phyloP scores from a whole-genome alignment of 305 asterid species.

The Fraxinus angustifolia region DNA sequence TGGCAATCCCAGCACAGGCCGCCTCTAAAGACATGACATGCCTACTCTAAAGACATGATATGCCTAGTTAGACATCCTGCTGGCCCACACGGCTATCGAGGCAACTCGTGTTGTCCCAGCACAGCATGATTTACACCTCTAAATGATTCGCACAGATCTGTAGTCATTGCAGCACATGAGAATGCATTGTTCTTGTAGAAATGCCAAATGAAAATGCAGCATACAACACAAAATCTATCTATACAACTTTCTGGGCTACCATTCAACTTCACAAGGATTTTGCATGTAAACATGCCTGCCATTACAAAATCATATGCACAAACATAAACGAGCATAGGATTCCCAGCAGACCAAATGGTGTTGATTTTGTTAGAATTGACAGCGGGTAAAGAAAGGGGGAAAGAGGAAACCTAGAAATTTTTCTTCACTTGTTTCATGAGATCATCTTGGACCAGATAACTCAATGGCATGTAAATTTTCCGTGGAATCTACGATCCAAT shows the following conservation, averaged over 20 bases:
- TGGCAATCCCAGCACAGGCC: not conserved
- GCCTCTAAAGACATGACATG: not conserved
- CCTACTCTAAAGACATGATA: no score
- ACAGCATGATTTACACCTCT: not conserved
- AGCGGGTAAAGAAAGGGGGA: not conserved
- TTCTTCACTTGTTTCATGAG: not conserved
- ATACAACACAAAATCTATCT: not conserved
- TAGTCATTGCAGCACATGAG: not conserved
- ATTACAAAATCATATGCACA: conserved; percentile 28
- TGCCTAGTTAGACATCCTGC: not conserved
- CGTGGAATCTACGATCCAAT: conserved; percentile 55
- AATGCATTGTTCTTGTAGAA: not conserved
- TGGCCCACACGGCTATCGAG: not conserved
- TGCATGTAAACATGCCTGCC: not conserved
- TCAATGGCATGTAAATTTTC: conserved; percentile 58
- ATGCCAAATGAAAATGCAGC: not conserved
- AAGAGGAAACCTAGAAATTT: not conserved
- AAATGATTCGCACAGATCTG: not conserved
- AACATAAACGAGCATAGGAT: conserved; percentile 18
- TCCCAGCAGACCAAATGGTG: not conserved
- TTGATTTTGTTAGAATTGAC: not conserved
- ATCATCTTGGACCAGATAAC: conserved; percentile 47
- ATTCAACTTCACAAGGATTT: not conserved
- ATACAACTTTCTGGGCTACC: not conserved
- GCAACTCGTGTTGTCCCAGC: not conserved